phyloP scores from a whole-genome alignment of 1,139 yeast species.

The Scheffersomyces cryptocercus region DNA sequence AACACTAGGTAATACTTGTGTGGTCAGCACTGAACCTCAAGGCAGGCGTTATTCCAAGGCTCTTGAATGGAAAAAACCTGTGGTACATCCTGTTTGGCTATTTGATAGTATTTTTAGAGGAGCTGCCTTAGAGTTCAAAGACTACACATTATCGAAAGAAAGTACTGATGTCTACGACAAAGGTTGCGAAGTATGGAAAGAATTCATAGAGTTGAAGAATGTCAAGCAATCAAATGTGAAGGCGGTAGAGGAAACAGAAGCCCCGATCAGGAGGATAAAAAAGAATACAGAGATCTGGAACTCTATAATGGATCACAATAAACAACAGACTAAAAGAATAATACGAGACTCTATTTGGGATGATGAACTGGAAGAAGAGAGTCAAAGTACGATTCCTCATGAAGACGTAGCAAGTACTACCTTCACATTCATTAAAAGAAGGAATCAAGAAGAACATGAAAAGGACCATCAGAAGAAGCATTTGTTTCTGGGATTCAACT shows the following conservation, averaged over 20 bases:
- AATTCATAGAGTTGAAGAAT: conserved; percentile 14
- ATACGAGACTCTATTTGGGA: conserved; percentile 32
- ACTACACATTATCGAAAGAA: conserved; percentile 35
- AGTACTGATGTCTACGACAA: conserved; percentile 37
- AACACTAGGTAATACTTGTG: conserved; percentile 49
- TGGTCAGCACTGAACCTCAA: conserved; percentile 51
- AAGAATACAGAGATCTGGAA: conserved; percentile 45
- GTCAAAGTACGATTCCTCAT: too few relatives aligned
- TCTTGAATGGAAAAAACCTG: conserved; percentile 64
- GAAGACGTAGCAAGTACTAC: neutral
- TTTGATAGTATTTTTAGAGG: conserved; percentile 61
- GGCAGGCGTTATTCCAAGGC: conserved; percentile 71
- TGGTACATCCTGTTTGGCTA: conserved; percentile 78
- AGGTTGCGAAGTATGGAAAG: conserved; percentile 57
- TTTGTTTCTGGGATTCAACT: conserved; percentile 37
- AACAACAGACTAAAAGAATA: conserved; percentile 14
- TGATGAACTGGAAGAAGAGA: conserved; percentile 12
- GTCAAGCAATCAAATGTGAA: conserved; percentile 2
- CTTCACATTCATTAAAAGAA: neutral
- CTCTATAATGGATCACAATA: conserved; percentile 46
- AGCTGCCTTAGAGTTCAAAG: conserved; percentile 54
- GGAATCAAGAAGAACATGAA: neutral
- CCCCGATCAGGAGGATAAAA: conserved; percentile 10
- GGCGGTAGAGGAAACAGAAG: conserved; percentile 1
- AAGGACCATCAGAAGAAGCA: conserved; percentile 5